A percentile compares a stretch with the other conserved stretches of the same genome.
These are phyloP conservation scores for Claviceps humidiphila DNA, from an alignment of 2,329 filamentous ascomycete species.

Conservation along the genomic window DNA sequence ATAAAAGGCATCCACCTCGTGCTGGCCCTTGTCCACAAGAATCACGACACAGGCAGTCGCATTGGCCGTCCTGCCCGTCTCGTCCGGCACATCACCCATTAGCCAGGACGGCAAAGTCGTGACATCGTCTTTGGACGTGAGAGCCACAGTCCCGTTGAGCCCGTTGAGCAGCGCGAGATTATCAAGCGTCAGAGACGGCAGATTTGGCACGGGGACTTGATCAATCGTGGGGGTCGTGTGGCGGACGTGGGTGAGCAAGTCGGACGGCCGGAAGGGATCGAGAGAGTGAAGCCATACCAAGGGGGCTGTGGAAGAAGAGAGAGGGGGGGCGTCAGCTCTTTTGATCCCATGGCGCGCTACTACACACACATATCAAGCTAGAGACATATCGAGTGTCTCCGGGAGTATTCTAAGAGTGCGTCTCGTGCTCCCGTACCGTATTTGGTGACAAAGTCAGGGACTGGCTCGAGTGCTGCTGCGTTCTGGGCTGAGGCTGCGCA, in stretches of 20 bases:
- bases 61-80: constrained; percentile 10
- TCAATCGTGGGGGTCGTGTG: constrained; percentile 15
- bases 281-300: constrained; percentile 20
- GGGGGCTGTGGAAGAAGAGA: constrained; percentile 11
- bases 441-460: no score
- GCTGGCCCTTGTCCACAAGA: constrained; percentile 10
- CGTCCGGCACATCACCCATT: constrained; percentile 13
- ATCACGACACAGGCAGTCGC: constrained; percentile 17
- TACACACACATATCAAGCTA: no score
- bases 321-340: neutral
- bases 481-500: no score
- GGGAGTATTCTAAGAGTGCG: no score
- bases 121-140: constrained; percentile 15
- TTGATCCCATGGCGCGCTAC: neutral
- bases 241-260: constrained; percentile 16
- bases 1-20: constrained; percentile 16
- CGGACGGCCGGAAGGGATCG: constrained; percentile 17
- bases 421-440: no score
- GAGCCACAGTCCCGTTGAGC: constrained; percentile 9
- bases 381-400: no score
- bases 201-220: constrained; percentile 10
- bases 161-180: constrained; percentile 9
- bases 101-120: constrained; percentile 13
- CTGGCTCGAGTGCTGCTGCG: no score
- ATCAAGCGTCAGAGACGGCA: constrained; percentile 14